Base-by-base conservation (phyloP, 208 protist genomes). In the Leptomonas seymouri region DNA sequence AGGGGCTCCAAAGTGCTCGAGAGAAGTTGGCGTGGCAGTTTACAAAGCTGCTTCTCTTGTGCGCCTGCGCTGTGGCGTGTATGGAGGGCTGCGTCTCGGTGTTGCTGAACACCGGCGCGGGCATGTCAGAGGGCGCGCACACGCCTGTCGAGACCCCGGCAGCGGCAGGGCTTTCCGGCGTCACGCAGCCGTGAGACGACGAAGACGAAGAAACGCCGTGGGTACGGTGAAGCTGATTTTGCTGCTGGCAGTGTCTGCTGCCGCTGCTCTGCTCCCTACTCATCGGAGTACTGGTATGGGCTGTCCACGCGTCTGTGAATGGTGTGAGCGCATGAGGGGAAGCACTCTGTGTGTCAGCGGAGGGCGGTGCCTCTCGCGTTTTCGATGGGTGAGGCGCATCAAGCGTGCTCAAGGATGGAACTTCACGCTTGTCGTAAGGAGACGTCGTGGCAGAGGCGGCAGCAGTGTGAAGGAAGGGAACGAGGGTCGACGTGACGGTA, bases 1-100 rank as follows among this genome's bases (percentile, higher is more conserved):
- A 67, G 30, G 25, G 61, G 49, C 48, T 46, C 34, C 34, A 46
- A 23, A 67, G 31, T 15, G 31, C 25, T 1, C 61, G 49, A 0
- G 61, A 55, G 14, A 67, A 67, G 61, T 55, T 57, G 0, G 61
- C 48, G 61, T 57, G 61, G 61, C 25, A 57, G 21, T 45, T 67
- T 18, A 67, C 18, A 42, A 67, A 57, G 25, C 23, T 67, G 49
- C 61, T 49, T 30, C 14, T 57, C 48, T 55, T 67, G 61, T 67
- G 61, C 49, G 31, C 21, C 23, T 44, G 61, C 2, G 61, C 11
- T 0, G 61, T 67, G 20, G 1, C 21, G 5, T 46, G 34, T 12
- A 31, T n/a, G 1, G 48, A 30, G 12, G 21, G 61, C 21, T 44
- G 61, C 48, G 49, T 48, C 49, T 67, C 61, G 3, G 48, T 67